phyloP scores from a whole-genome alignment of 2,329 filamentous ascomycete genomes.

The Fusarium stilboides region DNA sequence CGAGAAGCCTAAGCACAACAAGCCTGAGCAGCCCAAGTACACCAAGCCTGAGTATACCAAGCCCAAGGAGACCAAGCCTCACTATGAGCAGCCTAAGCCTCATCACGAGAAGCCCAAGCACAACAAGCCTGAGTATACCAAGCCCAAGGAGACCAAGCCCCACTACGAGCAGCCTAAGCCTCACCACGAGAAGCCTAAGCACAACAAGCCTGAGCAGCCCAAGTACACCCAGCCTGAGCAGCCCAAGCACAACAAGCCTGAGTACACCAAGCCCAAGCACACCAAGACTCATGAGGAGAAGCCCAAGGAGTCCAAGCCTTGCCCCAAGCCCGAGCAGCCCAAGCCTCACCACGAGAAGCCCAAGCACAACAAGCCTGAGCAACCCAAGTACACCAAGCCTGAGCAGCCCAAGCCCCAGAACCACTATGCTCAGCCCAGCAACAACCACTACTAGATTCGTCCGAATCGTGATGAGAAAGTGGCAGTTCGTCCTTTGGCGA shows the following conservation, averaged over 20 bases:
- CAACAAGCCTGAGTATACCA: no score
- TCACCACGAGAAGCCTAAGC: not conserved
- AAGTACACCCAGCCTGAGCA: not conserved
- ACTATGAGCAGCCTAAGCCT: not conserved
- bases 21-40: not conserved
- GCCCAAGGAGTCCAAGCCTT: conserved; percentile 5
- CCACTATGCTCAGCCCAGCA: no score
- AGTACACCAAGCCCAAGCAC: not conserved
- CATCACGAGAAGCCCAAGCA: conserved; percentile 4
- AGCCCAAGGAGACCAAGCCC: not conserved
- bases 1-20: conserved; percentile 2
- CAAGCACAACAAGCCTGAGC: not conserved
- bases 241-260: not conserved
- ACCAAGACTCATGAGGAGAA: not conserved
- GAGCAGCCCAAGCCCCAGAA: not conserved
- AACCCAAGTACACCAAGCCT: not conserved
- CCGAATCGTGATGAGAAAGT: no score
- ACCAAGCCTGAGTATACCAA: not conserved
- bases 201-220: not conserved
- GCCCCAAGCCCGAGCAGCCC: not conserved
- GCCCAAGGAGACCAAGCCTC: not conserved
- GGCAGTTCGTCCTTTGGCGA: no score
- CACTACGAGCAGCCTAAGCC: not conserved
- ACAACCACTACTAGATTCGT: no score
- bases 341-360: not conserved